Conservation (phyloP, 192 early-diverging fungal genomes). For the Rhizophlyctis rosea region DNA sequence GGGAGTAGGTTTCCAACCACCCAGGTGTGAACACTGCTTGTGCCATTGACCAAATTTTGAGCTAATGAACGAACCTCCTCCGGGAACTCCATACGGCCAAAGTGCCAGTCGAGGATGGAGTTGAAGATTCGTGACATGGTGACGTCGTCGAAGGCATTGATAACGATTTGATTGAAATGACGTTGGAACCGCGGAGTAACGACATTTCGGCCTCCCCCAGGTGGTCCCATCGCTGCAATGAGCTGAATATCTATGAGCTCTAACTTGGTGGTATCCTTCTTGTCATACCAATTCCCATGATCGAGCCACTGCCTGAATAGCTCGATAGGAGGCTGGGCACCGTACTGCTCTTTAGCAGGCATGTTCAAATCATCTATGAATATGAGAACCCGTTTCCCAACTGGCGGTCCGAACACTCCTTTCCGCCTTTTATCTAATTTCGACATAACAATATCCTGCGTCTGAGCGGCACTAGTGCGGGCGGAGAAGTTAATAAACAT, state of each 20-base stretch:
- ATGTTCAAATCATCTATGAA: slow-evolving; percentile 66
- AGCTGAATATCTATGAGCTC: slow-evolving; percentile 60
- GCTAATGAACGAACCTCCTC: slow-evolving; percentile 45
- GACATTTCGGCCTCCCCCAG: slow-evolving; percentile 61
- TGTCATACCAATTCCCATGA: slow-evolving; percentile 66
- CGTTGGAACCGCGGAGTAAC: slow-evolving; percentile 58
- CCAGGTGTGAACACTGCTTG: slow-evolving; percentile 53
- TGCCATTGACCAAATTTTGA: slow-evolving; percentile 40
- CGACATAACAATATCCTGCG: slow-evolving; percentile 60
- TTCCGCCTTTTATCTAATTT: slow-evolving; percentile 62
- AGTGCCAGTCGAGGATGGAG: slow-evolving; percentile 60
- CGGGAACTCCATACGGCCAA: slow-evolving; percentile 51
- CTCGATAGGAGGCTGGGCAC: slow-evolving; percentile 62
- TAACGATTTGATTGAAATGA: slow-evolving; percentile 62
- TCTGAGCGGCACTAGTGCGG: slow-evolving; percentile 52
- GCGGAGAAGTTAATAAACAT: slow-evolving; percentile 64
- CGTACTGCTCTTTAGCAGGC: slow-evolving; percentile 61
- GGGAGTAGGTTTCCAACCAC: slow-evolving; percentile 55
- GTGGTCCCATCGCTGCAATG: slow-evolving; percentile 58
- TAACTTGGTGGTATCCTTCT: slow-evolving; percentile 54
- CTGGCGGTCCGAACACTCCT: slow-evolving; percentile 56
- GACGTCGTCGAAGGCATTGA: slow-evolving; percentile 54
- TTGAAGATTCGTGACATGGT: slow-evolving; percentile 59
- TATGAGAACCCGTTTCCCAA: slow-evolving; percentile 50
- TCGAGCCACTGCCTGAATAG: slow-evolving; percentile 58